Evolutionary conservation across 2,329 filamentous ascomycete genomes (phyloP), one percentile per base, ranked within the genome.

Genomic region (Pseudodiploospora longispora): DNA sequence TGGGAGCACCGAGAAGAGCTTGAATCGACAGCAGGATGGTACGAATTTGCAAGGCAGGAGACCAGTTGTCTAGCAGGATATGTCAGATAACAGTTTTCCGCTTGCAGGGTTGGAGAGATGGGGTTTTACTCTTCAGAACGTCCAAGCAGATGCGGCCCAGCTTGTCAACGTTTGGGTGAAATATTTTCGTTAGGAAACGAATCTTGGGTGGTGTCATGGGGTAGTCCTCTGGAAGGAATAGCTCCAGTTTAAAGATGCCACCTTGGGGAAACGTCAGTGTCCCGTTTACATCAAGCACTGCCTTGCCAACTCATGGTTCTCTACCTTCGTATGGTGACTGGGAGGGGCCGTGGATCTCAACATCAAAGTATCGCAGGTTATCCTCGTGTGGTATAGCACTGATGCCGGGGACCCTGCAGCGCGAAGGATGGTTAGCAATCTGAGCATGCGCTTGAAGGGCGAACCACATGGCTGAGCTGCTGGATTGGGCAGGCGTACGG

Each of bases 141-240:
- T 98, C 93, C 40, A 98, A 72, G 63, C 94, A 98, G 68, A 98
- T 98, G 48, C 93, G 85, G 48, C 93, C 93, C 2, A 98, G 80
- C 68, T 94, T 94, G 65, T 98, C 93, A 56, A 98, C 96, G 65
- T 98, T 98, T 42, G 93, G 93, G 65, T 98, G 94, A 69, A 97
- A 98, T 66, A 98, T 97, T 71, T 95, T 96, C 57, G 94, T 98
- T 41, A 98, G 75, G 69, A 98, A 98, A 44, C 93, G 87, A 61
- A 98, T 96, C 75, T 96, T 96, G 38, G 93, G 93, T 43, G 93
- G 91, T 31, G 89, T 95, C 93, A 98, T 98, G 36, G 93, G 93
- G 65, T 98, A 98, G 71, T 98, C 93, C 60, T 98, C 93, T 37
- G 94, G 94, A 27, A 98, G 78, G 66, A 98, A 98, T 19, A 98